Percentiles rank a stretch among this genome's conserved stretches.
phyloP scores from a whole-genome alignment of 108 stramenopile genomes.

The Schizochytrium sp. region DNA sequence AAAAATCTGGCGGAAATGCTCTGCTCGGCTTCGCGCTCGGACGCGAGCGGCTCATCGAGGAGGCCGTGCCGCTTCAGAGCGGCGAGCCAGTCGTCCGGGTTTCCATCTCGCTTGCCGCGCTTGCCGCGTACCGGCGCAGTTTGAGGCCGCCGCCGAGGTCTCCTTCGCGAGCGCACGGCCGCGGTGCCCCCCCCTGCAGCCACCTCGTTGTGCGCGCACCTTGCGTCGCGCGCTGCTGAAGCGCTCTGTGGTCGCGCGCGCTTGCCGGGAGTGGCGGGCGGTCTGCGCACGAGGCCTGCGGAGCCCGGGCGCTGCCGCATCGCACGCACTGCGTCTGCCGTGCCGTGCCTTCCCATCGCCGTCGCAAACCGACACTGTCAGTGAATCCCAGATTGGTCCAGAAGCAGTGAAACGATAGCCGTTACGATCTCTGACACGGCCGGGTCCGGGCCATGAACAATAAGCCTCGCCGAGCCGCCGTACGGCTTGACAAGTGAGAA shows the following conservation, averaged over 20 bases:
- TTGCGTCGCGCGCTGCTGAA: background rate
- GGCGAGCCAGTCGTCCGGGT: background rate
- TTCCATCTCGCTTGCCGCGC: background rate
- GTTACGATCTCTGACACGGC: too few species aligned
- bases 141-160: background rate
- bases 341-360: too few species aligned
- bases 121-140: background rate
- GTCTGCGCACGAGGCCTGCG: too few species aligned
- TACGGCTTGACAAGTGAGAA: too few species aligned
- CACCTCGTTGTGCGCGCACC: background rate
- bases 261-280: background rate
- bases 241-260: background rate
- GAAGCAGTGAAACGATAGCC: too few species aligned
- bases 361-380: too few species aligned
- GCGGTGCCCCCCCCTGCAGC: background rate
- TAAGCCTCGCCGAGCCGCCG: too few species aligned
- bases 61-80: background rate
- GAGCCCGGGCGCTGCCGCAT: too few species aligned
- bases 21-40: background rate
- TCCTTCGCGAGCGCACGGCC: background rate
- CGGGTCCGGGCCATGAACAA: too few species aligned
- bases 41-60: background rate
- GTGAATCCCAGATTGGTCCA: too few species aligned
- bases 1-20: background rate
- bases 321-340: too few species aligned